Evolutionary conservation across 1,139 yeast species (phyloP).

Genomic region (Blastobotrys persicus): DNA sequence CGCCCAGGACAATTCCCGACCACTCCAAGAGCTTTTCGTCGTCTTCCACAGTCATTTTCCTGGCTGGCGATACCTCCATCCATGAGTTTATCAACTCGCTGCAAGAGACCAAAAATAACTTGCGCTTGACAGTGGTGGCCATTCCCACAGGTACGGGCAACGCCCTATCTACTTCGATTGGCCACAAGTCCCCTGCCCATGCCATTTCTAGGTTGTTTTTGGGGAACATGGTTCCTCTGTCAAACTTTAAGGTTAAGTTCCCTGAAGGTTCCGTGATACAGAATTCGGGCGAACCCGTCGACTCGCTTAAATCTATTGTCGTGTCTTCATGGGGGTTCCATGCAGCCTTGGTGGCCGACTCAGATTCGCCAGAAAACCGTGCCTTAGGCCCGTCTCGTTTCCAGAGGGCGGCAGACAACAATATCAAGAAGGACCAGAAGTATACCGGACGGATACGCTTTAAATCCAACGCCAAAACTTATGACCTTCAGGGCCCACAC

Average conservation of each 20-base stretch:
- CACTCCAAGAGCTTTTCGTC: constrained; percentile 35
- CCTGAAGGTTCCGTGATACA: constrained; percentile 45
- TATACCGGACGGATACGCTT: constrained; percentile 46
- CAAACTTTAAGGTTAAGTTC: constrained; percentile 53
- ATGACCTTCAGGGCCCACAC: constrained; percentile 43
- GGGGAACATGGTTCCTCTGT: constrained; percentile 43
- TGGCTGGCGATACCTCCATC: constrained; percentile 86
- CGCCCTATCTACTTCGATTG: constrained; percentile 66
- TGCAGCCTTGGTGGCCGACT: constrained; percentile 77
- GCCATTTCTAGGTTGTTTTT: constrained; percentile 46
- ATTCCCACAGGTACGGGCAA: constrained; percentile 89
- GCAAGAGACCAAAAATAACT: constrained; percentile 19
- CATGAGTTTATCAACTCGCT: constrained; percentile 69
- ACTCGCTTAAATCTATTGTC: constrained; percentile 50
- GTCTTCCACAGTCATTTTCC: constrained; percentile 50
- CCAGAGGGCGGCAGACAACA: constrained; percentile 59
- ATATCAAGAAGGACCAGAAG: constrained; percentile 48
- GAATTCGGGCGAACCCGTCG: constrained; percentile 15
- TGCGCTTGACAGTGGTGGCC: constrained; percentile 43
- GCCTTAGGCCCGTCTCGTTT: constrained; percentile 66
- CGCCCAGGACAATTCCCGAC: constrained; percentile 32
- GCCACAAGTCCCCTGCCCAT: constrained; percentile 43
- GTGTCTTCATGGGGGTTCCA: constrained; percentile 86
- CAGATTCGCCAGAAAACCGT: constrained; percentile 67
- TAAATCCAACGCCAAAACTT: constrained; percentile 15